These are phyloP conservation scores for Geotrichum ghanense DNA, from an alignment of 805 yeast genomes.

Conservation along the genomic window DNA sequence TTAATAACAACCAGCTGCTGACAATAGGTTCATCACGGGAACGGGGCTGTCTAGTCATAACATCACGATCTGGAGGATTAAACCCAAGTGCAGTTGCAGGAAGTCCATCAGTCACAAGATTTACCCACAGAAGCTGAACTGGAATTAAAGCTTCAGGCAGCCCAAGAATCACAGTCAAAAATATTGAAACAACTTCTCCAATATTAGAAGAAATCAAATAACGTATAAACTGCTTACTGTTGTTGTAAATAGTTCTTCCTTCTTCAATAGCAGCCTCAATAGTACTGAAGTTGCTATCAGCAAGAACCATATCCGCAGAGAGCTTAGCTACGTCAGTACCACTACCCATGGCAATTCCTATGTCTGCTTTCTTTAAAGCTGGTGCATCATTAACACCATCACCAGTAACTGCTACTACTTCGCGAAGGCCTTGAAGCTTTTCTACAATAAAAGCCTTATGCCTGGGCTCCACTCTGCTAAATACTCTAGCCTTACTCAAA, in stretches of 20 bases:
- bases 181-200: conserved; percentile 46
- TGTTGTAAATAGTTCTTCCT: conserved; percentile 37
- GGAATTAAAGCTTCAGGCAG: conserved; percentile 44
- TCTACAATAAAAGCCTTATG: conserved; percentile 44
- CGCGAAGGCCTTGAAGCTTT: conserved; percentile 55
- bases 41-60: conserved; percentile 30
- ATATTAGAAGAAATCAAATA: conserved; percentile 41
- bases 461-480: conserved; percentile 47
- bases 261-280: conserved; percentile 46
- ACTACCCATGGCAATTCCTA: conserved; percentile 68
- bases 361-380: conserved; percentile 80
- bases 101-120: conserved; percentile 45
- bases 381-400: conserved; percentile 96
- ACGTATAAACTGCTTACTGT: conserved; percentile 32
- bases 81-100: conserved; percentile 51
- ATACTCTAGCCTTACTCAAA: conserved; percentile 33
- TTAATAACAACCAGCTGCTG: conserved; percentile 28
- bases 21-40: conserved; percentile 30
- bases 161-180: conserved; percentile 42
- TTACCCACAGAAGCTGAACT: conserved; percentile 46
- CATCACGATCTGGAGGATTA: conserved; percentile 31
- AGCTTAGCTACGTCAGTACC: conserved; percentile 53
- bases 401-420: conserved; percentile 91
- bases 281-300: conserved; percentile 45
- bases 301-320: conserved; percentile 46